Percentiles rank a stretch among this genome's conserved stretches.
phyloP scores from a whole-genome alignment of 768 basidiomycete species.

The Royoungia palumana region DNA sequence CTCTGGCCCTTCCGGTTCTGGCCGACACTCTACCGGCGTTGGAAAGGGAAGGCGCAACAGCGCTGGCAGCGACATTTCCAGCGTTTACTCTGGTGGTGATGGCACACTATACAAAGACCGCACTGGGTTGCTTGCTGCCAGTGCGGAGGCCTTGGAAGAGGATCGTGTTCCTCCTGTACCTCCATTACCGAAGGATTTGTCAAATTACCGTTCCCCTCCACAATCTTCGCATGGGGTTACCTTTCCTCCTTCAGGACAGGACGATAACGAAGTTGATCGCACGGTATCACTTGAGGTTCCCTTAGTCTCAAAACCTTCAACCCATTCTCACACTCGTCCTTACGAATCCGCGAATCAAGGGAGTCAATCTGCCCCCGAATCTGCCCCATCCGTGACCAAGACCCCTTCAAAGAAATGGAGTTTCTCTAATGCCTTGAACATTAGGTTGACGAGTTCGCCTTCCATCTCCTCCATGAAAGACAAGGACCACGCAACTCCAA shows the following conservation, averaged over 20 bases:
- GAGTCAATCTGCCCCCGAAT: constrained; percentile 41
- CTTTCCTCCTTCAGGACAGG: constrained; percentile 46
- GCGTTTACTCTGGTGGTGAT: constrained; percentile 63
- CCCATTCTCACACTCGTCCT: constrained; percentile 34
- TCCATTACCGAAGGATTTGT: constrained; percentile 86
- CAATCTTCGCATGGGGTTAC: constrained; percentile 52
- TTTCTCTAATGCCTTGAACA: constrained; percentile 80
- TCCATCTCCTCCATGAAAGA: constrained; percentile 54
- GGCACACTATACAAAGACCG: constrained; percentile 63
- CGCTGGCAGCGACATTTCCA: constrained; percentile 81
- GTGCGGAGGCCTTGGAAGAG: constrained; percentile 59
- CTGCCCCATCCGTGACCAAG: constrained; percentile 51
- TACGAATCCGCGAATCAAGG: constrained; percentile 38
- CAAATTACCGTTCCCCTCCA: constrained; percentile 70
- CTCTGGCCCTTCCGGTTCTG: constrained; percentile 56
- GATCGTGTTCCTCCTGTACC: constrained; percentile 86
- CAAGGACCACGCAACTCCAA: constrained; percentile 34
- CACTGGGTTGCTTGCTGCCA: constrained; percentile 54
- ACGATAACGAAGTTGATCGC: constrained; percentile 47
- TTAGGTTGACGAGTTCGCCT: constrained; percentile 67
- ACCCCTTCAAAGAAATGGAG: constrained; percentile 97
- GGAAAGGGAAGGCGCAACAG: constrained; percentile 75
- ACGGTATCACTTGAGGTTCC: constrained; percentile 53
- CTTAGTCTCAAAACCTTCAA: constrained; percentile 21
- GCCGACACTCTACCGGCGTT: constrained; percentile 60